Evolutionary conservation across 2,329 filamentous ascomycete species (phyloP), one percentile per base, ranked within the genome.

Genomic region (Scytalidium sp.): DNA sequence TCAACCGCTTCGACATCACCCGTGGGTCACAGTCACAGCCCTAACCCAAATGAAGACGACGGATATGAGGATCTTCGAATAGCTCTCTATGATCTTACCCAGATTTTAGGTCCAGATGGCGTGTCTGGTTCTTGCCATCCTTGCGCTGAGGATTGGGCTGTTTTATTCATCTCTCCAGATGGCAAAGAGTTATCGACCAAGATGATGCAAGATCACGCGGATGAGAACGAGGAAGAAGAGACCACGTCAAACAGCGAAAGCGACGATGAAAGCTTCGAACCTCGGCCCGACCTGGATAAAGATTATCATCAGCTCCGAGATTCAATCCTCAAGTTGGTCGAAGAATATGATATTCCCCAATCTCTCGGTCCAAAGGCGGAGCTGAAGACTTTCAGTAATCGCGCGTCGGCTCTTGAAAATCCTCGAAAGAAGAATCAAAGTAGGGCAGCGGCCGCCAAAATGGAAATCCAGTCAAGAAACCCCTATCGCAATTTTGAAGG

Each of bases 251-350:
- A 76, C 6, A 82, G 79, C 55, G 80, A 82, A 21, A 78, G 76
- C 4, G 76, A 84, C 22, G 84, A 87, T 22, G 75, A 78, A 17
- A 72, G 70, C 1, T 73, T 74, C 19, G 76, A 79, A 5, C 76
- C 80, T 41, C 72, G 75, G 2, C 75, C 80, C 0, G 87, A 88
- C 46, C 73, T 90, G 3, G 84, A 88, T 65, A 88, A 87, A 59
- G 88, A 91, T 61, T 91, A 92, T 57, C 87, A 91, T 62, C 86
- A 89, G 55, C 70, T 95, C 3, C 85, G 92, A 50, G 85, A 90
- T 52, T 88, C 89, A 0, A 88, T 95, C 47, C 71, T 90, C 51
- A 91, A 87, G 64, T 75, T 95, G 3, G 87, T 94, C 1, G 82
- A 90, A 60, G 89, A 95, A 55, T 92, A 87, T 53, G 89, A 94